These are phyloP conservation scores for Colletotrichum paranaense DNA, from an alignment of 2,329 filamentous ascomycete species.

Conservation along the genomic window DNA sequence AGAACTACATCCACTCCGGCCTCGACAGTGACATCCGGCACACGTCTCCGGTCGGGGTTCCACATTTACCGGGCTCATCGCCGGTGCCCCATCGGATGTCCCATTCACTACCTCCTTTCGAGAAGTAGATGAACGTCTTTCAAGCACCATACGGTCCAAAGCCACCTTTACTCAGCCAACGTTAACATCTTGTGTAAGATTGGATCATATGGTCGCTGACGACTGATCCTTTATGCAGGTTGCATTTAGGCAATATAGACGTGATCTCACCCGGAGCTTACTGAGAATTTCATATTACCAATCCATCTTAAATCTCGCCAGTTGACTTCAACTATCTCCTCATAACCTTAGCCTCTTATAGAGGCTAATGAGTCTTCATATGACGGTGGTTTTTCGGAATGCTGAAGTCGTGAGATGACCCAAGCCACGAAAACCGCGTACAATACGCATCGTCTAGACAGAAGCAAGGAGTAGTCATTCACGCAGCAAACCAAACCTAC, in stretches of 20 bases:
- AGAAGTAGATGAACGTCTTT: not conserved
- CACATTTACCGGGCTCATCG: not conserved
- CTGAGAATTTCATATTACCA: not conserved
- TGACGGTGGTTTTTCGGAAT: not conserved
- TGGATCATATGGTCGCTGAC: not conserved
- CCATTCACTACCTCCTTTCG: too few species aligned
- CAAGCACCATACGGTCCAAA: not conserved
- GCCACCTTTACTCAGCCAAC: not conserved
- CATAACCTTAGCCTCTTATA: not conserved
- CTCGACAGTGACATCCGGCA: not conserved
- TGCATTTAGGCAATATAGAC: not conserved
- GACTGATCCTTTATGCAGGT: not conserved
- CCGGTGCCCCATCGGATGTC: not conserved
- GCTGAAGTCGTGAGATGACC: not conserved
- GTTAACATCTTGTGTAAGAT: not conserved
- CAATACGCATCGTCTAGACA: not conserved
- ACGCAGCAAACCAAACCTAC: not conserved
- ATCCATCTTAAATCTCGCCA: not conserved
- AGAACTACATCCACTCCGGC: not conserved
- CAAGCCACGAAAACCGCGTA: not conserved
- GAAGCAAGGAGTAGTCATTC: not conserved
- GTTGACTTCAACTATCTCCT: not conserved
- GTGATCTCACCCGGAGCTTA: not conserved
- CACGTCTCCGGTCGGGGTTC: not conserved
- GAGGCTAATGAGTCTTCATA: not conserved